These are phyloP conservation scores for Aspergillus sp. DNA, from an alignment of 2,329 filamentous ascomycete genomes.

Conservation along the genomic window DNA sequence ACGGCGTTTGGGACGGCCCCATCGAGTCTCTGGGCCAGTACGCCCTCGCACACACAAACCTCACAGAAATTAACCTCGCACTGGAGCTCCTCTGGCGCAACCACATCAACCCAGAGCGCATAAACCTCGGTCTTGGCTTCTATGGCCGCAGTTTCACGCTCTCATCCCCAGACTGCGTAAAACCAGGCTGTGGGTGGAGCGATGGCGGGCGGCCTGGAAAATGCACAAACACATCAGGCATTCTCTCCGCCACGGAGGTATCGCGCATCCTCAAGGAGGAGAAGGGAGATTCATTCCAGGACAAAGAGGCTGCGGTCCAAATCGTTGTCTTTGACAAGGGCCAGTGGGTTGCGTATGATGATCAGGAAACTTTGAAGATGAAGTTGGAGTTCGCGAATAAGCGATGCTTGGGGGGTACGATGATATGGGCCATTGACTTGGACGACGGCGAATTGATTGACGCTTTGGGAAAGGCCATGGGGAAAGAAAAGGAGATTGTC, in stretches of 20 bases:
- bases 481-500: no score
- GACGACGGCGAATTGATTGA: no score
- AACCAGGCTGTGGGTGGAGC: constrained; percentile 14
- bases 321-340: constrained; percentile 14
- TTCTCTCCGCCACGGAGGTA: constrained; percentile 26
- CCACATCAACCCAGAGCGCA: constrained; percentile 4
- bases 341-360: constrained; percentile 34
- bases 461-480: no score
- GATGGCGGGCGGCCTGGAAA: constrained; percentile 19
- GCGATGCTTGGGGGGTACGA: not conserved
- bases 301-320: constrained; percentile 23
- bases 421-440: constrained; percentile 1
- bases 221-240: constrained; percentile 24
- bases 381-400: constrained; percentile 38
- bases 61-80: constrained; percentile 14
- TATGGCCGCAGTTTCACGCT: constrained; percentile 13
- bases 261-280: constrained; percentile 21
- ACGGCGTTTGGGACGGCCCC: constrained; percentile 15
- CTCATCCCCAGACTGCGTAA: not conserved
- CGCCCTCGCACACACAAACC: constrained; percentile 14
- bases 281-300: constrained; percentile 14
- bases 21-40: constrained; percentile 5
- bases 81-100: constrained; percentile 18
- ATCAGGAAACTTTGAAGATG: constrained; percentile 36
- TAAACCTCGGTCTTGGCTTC: constrained; percentile 15